phyloP scores from a whole-genome alignment of 257 asterid species.

The Solanum pinnatisectum region DNA sequence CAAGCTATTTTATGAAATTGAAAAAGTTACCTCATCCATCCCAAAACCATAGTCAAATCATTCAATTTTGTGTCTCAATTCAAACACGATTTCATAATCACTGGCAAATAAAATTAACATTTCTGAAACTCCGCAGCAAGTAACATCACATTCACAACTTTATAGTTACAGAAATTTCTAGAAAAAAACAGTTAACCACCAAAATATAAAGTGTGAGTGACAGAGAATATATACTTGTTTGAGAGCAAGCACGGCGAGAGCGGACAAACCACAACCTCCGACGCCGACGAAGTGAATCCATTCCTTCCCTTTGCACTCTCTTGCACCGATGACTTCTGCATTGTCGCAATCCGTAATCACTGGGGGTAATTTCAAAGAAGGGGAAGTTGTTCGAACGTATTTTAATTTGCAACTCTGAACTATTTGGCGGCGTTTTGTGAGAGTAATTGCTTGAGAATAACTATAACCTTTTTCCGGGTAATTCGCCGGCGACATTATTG shows the following conservation, averaged over 20 bases:
- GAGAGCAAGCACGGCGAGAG: slow-evolving; percentile 32
- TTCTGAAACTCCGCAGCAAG: background rate
- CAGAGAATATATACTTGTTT: slow-evolving; percentile 4
- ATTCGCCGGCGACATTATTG: slow-evolving; percentile 2
- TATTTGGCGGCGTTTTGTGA: background rate
- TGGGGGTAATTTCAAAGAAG: background rate
- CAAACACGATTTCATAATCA: background rate
- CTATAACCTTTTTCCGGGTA: background rate
- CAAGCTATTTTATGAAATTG: background rate
- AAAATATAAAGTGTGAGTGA: background rate
- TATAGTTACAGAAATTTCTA: background rate
- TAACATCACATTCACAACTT: background rate
- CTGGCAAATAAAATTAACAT: background rate
- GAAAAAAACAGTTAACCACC: background rate
- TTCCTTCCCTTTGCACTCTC: background rate
- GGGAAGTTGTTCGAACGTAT: background rate
- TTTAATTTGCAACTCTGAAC: background rate
- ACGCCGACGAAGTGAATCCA: slow-evolving; percentile 32
- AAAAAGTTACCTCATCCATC: background rate
- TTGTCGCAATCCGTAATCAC: background rate
- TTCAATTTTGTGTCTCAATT: background rate
- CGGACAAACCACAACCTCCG: slow-evolving; percentile 35
- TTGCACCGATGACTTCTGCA: background rate
- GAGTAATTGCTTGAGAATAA: background rate
- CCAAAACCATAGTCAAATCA: background rate